Percentiles rank a stretch among this genome's conserved stretches.
Conservation (phyloP, 805 yeast species). For the Starmerella bombicola region DNA sequence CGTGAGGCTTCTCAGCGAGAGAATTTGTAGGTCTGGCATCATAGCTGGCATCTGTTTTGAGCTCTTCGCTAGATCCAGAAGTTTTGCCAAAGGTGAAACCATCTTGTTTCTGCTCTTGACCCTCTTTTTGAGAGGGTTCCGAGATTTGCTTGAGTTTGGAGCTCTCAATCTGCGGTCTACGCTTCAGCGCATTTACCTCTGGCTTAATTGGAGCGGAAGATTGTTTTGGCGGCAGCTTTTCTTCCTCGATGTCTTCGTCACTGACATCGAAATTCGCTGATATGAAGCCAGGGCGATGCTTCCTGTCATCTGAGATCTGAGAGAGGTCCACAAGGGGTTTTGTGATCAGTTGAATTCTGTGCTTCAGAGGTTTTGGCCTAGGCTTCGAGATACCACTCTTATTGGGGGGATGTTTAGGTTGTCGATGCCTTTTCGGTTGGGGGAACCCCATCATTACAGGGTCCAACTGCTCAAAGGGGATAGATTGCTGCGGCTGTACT, state of each 20-base stretch:
- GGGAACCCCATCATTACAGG: not conserved
- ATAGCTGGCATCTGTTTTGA: too few species aligned
- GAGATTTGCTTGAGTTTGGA: slow-evolving; percentile 2
- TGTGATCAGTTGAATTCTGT: slow-evolving; percentile 15
- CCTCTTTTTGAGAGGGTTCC: too few species aligned
- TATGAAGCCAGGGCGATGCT: slow-evolving; percentile 27
- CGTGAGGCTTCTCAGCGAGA: too few species aligned
- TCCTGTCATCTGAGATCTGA: slow-evolving; percentile 19
- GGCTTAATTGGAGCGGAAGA: not conserved
- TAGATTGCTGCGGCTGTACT: too few species aligned
- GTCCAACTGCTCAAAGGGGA: too few species aligned
- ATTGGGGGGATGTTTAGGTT: not conserved
- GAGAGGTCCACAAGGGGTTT: slow-evolving; percentile 16
- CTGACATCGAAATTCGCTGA: slow-evolving; percentile 28
- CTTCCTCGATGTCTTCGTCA: slow-evolving; percentile 17
- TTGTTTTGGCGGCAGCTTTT: not conserved
- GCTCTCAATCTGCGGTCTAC: slow-evolving; percentile 15
- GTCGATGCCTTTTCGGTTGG: not conserved
- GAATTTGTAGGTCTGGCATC: too few species aligned
- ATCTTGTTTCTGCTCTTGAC: too few species aligned
- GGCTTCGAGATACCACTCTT: not conserved
- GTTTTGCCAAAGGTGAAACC: too few species aligned
- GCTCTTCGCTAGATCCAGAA: too few species aligned
- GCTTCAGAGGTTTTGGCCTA: slow-evolving; percentile 1
- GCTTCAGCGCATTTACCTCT: not conserved